Conservation (phyloP, 2,329 filamentous ascomycete species). For the Calonectria honghensis region DNA sequence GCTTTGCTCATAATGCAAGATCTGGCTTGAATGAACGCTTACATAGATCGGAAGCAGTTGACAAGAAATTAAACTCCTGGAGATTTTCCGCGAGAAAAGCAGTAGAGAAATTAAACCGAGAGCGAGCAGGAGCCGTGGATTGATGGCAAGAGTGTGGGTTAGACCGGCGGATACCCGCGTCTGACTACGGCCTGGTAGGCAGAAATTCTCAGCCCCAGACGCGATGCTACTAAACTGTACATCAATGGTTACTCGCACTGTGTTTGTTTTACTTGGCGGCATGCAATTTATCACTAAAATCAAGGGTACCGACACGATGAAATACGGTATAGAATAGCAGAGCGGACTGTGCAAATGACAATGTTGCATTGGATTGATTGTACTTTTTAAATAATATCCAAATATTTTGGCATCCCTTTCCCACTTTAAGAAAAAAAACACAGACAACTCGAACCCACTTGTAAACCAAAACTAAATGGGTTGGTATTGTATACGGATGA, state of each 20-base stretch:
- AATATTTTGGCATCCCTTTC: constrained; percentile 1
- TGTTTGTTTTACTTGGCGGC: neutral
- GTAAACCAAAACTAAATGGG: constrained; percentile 18
- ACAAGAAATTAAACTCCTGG: too few species aligned
- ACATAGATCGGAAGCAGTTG: neutral
- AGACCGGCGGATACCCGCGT: neutral
- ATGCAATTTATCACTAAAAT: too few species aligned
- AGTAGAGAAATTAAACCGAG: constrained; percentile 5
- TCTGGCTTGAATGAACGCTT: neutral
- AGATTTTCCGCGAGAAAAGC: too few species aligned
- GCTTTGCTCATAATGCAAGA: constrained; percentile 38
- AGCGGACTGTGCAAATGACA: neutral
- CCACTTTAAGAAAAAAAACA: neutral
- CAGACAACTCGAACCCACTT: constrained; percentile 4
- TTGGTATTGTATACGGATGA: constrained; percentile 49
- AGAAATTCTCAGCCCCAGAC: constrained; percentile 26
- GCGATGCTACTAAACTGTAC: neutral
- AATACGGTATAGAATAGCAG: constrained; percentile 4
- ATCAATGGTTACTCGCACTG: neutral
- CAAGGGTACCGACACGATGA: neutral
- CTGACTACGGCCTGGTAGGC: neutral
- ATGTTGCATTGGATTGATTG: neutral
- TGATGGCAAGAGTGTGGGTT: neutral
- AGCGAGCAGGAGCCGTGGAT: neutral
- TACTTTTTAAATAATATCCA: constrained; percentile 8